Evolutionary conservation across 306 rosid genomes (phyloP), one percentile per base, ranked within the genome.

Genomic region (Delonix regia): DNA sequence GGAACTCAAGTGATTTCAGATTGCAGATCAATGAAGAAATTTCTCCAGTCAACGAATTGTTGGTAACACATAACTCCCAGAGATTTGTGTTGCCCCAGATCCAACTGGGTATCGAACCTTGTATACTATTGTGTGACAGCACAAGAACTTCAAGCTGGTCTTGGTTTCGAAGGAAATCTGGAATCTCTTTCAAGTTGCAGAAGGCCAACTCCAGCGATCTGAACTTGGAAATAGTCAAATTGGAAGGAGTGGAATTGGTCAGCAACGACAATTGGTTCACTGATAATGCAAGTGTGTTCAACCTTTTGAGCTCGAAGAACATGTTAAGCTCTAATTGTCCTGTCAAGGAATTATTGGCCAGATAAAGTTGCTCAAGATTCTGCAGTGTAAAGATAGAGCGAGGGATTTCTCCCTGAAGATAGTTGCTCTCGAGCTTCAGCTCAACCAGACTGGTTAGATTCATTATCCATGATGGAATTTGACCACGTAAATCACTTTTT

Each of bases 1-100:
- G 78, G 9, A 0, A 1, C 34, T 5, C 1, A 44, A 83, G 78
- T 38, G 52, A 69, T 16, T 74, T 69, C 7, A 79, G 65, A 51
- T 74, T 60, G 78, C 83, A 83, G 33, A 83, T 79, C 13, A 16
- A 21, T 30, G 83, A 65, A 4, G 78, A 36, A 3, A 83, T 69
- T 69, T 42, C 71, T 30, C 83, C 86, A 1, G 0, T 34, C 15
- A 83, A 69, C 16, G 45, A 33, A 56, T 38, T 78, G 39, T 68
- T 0, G 6, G n/a, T n/a, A 47, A 38, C 21, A 19, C 0, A 0
- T 48, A 83, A 67, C 0, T 0, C 0, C 22, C 13, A 38, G n/a
- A 82, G 63, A 7, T 21, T 52, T 52, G 0, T 7, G 21, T 76
- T 42, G 55, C 7, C 14, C 74, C 70, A 62, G 4, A 82, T 7